Conservation (phyloP, 306 rosid species). For the Vachellia collinsii region DNA sequence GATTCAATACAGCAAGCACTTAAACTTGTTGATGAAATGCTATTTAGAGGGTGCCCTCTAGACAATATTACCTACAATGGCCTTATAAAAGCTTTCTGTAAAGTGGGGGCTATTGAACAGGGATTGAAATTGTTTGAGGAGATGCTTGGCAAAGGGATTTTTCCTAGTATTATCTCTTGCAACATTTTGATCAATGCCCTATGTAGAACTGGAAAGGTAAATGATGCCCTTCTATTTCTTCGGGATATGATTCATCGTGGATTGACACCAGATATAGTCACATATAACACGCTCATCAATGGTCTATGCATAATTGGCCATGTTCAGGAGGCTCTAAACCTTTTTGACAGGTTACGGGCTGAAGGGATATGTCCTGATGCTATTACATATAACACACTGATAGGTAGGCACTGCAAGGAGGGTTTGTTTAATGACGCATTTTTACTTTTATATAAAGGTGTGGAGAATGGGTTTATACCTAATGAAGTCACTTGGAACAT, state of each 20-base stretch:
- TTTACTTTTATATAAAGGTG: constrained; percentile 64
- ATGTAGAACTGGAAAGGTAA: constrained; percentile 71
- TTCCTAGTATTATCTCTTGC: constrained; percentile 57
- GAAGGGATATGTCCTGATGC: constrained; percentile 77
- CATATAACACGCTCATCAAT: constrained; percentile 81
- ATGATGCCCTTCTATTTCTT: constrained; percentile 72
- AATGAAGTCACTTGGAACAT: constrained; percentile 76
- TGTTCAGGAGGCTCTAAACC: constrained; percentile 66
- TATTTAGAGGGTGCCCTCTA: constrained; percentile 74
- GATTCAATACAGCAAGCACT: constrained; percentile 69
- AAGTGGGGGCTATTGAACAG: constrained; percentile 70
- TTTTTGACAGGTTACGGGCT: constrained; percentile 67
- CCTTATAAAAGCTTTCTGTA: constrained; percentile 79
- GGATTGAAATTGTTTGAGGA: constrained; percentile 73
- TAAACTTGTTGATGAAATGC: constrained; percentile 82
- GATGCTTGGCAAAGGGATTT: constrained; percentile 75
- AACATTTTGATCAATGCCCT: constrained; percentile 80
- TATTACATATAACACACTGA: constrained; percentile 79
- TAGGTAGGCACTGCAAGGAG: constrained; percentile 68
- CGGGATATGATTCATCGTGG: constrained; percentile 76
- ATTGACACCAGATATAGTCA: constrained; percentile 75
- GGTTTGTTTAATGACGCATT: constrained; percentile 70
- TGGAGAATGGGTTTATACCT: constrained; percentile 73
- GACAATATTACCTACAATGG: constrained; percentile 82
- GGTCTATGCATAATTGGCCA: constrained; percentile 79